Conservation (phyloP, 805 yeast genomes). For the Starmerella kuoi region DNA sequence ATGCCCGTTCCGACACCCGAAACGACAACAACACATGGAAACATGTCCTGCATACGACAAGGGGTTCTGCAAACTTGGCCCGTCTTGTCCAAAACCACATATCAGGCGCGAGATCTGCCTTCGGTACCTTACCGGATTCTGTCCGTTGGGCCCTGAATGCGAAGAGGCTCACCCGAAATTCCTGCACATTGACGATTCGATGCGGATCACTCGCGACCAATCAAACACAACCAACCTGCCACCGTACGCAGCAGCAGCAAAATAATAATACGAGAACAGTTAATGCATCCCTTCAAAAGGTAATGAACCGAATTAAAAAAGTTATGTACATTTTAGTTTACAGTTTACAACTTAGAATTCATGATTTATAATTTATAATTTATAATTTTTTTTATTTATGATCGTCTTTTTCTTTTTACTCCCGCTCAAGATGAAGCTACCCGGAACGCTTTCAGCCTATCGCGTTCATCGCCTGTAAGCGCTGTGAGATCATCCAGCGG, state of each 20-base stretch:
- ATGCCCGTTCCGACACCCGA: conserved; percentile 68
- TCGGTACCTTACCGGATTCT: conserved; percentile 74
- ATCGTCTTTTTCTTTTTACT: too few species aligned
- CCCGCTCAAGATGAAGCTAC: too few species aligned
- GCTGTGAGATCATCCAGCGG: conserved; percentile 3
- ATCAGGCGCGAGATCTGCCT: conserved; percentile 65
- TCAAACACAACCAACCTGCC: neutral
- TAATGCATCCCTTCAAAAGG: too few species aligned
- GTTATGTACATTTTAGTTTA: too few species aligned
- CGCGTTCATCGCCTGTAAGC: conserved; percentile 5
- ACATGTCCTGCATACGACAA: conserved; percentile 75
- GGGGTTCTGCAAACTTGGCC: conserved; percentile 91
- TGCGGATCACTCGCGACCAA: conserved; percentile 29
- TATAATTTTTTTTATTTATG: too few species aligned
- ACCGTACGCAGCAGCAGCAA: neutral
- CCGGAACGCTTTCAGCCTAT: neutral
- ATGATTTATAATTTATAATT: too few species aligned
- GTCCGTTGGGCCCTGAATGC: conserved; percentile 78
- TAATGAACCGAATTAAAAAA: too few species aligned
- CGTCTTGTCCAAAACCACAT: conserved; percentile 72
- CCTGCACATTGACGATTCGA: conserved; percentile 29
- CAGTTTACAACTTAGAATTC: too few species aligned
- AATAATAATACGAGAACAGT: too few species aligned
- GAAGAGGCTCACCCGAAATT: conserved; percentile 75
- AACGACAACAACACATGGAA: conserved; percentile 38